phyloP scores from a whole-genome alignment of 2,329 filamentous ascomycete species.

The Fusarium transvaalense region DNA sequence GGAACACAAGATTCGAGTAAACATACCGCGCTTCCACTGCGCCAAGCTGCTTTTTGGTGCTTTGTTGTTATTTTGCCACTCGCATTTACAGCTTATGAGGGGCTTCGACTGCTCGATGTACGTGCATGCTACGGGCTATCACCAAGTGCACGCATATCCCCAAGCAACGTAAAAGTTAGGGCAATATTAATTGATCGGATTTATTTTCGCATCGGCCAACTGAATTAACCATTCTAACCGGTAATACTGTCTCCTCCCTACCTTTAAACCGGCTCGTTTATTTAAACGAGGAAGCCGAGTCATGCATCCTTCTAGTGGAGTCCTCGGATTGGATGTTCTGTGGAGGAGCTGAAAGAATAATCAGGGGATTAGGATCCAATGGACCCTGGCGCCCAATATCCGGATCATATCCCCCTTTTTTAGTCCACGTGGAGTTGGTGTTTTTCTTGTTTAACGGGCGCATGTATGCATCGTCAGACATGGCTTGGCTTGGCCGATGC shows the following conservation, averaged over 20 bases:
- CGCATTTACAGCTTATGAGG: no score
- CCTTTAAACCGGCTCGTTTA: background rate
- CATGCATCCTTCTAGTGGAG: background rate
- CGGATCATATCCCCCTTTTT: background rate
- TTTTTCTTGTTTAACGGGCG: background rate
- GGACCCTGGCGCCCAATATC: background rate
- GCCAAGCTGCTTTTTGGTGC: conserved; percentile 31
- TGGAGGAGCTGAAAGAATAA: background rate
- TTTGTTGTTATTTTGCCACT: conserved; percentile 4
- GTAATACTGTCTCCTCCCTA: no score
- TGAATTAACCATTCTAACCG: no score
- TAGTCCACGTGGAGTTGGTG: background rate
- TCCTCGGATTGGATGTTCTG: background rate
- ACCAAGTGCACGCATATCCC: no score
- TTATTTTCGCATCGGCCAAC: background rate
- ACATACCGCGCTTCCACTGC: conserved; percentile 36
- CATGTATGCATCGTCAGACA: background rate
- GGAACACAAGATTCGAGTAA: background rate
- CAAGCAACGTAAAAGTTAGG: background rate
- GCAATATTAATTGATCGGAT: background rate
- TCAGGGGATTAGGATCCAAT: background rate
- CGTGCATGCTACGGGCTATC: no score
- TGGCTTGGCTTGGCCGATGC: background rate
- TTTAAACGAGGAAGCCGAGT: background rate
- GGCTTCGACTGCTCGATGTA: no score